Evolutionary conservation across 768 basidiomycete genomes (phyloP), one percentile per base, ranked within the genome.

Genomic region (Collybia mongolica): DNA sequence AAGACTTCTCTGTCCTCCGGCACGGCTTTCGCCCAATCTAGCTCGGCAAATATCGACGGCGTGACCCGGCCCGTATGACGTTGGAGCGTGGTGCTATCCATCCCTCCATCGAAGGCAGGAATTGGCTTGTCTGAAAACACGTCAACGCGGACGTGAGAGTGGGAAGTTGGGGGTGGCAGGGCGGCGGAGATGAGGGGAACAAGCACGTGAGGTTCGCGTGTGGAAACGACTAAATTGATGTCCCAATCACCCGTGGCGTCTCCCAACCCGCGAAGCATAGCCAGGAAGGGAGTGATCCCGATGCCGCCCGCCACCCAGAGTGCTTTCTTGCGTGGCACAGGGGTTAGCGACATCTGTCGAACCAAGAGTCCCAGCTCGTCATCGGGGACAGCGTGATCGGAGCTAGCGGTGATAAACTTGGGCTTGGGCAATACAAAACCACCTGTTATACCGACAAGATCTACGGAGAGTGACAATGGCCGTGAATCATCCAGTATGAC

Each of bases 261-360:
- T 12, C 18, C 51, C 14, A 59, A 46, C 46, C 49, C 46, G 19
- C 53, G 49, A 0, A 82, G 67, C 76, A 84, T 75, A 22, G 74
- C 73, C n/a, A 86, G 58, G 62, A 82, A 86, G 0, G 82, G 84
- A 15, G 84, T 86, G 17, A 86, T 41, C 2, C 84, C 83, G 36
- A 86, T 84, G 0, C 84, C 84, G 19, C 82, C 83, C 1, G 81
- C 82, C n/a, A 81, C 64, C 81, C 81, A 84, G 22, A 83, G 57
- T 26, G 67, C 67, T 14, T 51, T 59, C 8, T 53, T 54, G 7
- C 49, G 32, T 22, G 58, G 24, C 22, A 26, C 39, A 12, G 44
- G 20, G 17, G 15, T 29, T 20, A 29, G 28, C 37, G 39, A n/a
- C 15, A 47, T 19, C 47, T 54, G 28, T 14, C 49, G 57, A 7